Evolutionary conservation across 2,329 filamentous ascomycete species (phyloP), one percentile per base, ranked within the genome.

Genomic region (Orbilia javanica): DNA sequence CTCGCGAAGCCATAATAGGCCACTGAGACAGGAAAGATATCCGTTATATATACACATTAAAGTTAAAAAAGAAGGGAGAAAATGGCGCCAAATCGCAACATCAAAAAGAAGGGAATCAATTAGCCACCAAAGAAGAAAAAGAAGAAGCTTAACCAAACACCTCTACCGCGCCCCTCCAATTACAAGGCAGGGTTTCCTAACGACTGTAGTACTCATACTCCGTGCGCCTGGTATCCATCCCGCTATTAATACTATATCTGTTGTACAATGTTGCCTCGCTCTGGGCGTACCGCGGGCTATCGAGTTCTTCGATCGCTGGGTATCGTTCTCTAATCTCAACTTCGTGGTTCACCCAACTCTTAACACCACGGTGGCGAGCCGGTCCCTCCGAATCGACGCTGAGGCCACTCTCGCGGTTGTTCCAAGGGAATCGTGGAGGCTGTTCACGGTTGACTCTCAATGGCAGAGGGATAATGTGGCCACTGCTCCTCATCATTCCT

Each of bases 271-370:
- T 67, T 36, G 46, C 62, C 60, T 71, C 73, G 29, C 73, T 77
- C 73, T 55, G 70, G 7, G 73, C 73, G 31, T 77, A 77, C 50
- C 18, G 22, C 42, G 73, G 73, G 36, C 64, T 77, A 29, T 66
- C 62, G 5, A 77, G 22, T 15, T 77, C 66, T 22, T 77, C 72
- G 29, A 60, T 36, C 15, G 13, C 25, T 2, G 25, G 57, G 34
- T 77, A 71, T 5, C 66, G 57, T 39, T 77, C 60, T 62, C 66
- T 48, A 34, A 70, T 48, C 1, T 87, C 87, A 7, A 87, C 87
- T 82, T 91, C 90, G 81, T 91, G 89, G 80, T 87, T 87, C 1
- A 92, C 89, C 90, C 90, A 92, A 31, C 88, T 90, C 70, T 85
- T 86, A 70, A 91, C 85, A 5, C 85, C 87, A 39, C 88, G 86